phyloP scores from a whole-genome alignment of 1,139 yeast species.

The Taphrina sp. region DNA sequence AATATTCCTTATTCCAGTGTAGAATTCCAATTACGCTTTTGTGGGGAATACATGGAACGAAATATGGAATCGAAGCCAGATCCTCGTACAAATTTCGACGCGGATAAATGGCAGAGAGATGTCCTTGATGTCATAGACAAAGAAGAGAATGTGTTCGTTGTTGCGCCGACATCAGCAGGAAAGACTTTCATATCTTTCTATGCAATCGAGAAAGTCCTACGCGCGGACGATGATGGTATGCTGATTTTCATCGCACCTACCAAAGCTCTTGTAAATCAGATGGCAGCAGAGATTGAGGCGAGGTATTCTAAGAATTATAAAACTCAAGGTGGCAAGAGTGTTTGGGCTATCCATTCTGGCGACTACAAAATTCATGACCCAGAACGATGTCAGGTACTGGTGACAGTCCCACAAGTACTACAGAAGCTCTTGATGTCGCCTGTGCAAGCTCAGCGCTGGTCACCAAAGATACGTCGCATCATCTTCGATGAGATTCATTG shows the following conservation, averaged over 20 bases:
- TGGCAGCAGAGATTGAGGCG: conserved; percentile 35
- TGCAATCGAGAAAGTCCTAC: conserved; percentile 34
- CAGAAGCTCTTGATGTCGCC: conserved; percentile 34
- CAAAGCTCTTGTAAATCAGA: conserved; percentile 34
- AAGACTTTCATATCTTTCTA: conserved; percentile 34
- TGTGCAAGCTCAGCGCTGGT: conserved; percentile 33
- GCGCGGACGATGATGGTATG: conserved; percentile 33
- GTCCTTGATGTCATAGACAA: conserved; percentile 32
- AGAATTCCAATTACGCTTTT: conserved; percentile 32
- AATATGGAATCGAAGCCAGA: conserved; percentile 35
- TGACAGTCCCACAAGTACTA: conserved; percentile 34
- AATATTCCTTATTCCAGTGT: conserved; percentile 30
- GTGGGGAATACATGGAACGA: conserved; percentile 35
- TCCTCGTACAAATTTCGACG: conserved; percentile 33
- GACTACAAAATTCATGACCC: conserved; percentile 34
- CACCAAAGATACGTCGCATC: conserved; percentile 34
- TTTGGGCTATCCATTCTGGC: conserved; percentile 34
- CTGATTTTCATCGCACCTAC: conserved; percentile 34
- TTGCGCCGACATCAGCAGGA: conserved; percentile 35
- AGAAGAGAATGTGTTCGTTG: conserved; percentile 34
- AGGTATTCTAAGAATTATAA: conserved; percentile 32
- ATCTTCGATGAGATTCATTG: conserved; percentile 34
- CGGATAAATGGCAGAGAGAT: conserved; percentile 35
- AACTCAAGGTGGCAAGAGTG: conserved; percentile 34
- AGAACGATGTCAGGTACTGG: conserved; percentile 32